Conservation (phyloP, 768 basidiomycete genomes). For the Guyanaporus albipodus region DNA sequence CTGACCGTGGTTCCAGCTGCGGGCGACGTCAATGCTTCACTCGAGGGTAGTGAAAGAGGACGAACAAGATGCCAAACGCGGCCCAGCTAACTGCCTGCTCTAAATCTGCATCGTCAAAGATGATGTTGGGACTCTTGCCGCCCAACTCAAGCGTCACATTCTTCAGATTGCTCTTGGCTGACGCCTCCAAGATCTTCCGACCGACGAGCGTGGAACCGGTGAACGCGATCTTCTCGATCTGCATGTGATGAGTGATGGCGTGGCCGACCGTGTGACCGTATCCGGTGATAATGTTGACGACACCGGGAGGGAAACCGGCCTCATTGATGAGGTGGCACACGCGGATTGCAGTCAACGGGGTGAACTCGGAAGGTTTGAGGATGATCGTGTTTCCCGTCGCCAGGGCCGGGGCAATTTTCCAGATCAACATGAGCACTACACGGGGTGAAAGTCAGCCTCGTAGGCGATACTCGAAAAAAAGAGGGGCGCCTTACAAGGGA, state of each 20-base stretch:
- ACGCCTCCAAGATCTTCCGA: constrained; percentile 73
- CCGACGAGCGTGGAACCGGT: constrained; percentile 83
- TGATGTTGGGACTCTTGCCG: constrained; percentile 46
- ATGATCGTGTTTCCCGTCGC: constrained; percentile 76
- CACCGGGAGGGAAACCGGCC: constrained; percentile 75
- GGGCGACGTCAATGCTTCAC: constrained; percentile 17
- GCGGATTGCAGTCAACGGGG: constrained; percentile 61
- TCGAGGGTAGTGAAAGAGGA: constrained; percentile 10
- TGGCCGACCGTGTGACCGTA: constrained; percentile 67
- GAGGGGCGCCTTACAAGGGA: constrained; percentile 35
- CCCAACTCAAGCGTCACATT: constrained; percentile 58
- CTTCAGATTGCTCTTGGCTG: constrained; percentile 81
- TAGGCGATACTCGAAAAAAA: too few relatives aligned
- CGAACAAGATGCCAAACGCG: constrained; percentile 69
- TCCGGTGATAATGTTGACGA: constrained; percentile 73
- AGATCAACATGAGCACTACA: constrained; percentile 56
- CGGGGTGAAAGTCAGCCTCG: neutral
- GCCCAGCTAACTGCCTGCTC: constrained; percentile 67
- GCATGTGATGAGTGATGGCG: constrained; percentile 62
- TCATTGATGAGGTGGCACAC: constrained; percentile 51
- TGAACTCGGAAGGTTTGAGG: constrained; percentile 80
- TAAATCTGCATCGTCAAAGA: constrained; percentile 48
- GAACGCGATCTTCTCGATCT: constrained; percentile 75
- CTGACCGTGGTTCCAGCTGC: constrained; percentile 73
- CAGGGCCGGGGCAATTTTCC: constrained; percentile 76